Conservation (phyloP, 306 rosid genomes). For the Albizia julibrissin region DNA sequence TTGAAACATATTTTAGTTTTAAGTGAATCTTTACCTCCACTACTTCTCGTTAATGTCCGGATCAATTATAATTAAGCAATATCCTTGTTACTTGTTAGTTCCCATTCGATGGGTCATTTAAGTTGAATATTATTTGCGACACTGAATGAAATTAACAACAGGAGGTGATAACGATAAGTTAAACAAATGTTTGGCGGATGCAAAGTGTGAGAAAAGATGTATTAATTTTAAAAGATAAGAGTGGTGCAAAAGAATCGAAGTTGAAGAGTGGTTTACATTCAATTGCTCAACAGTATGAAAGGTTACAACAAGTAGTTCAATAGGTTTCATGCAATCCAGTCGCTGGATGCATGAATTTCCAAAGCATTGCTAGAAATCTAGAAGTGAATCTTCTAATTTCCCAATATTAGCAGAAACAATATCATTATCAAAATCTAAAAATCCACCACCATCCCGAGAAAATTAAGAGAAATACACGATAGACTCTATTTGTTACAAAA, state of each 20-base stretch:
- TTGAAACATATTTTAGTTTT: too few relatives aligned
- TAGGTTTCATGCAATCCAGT: not conserved
- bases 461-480: slow-evolving; percentile 5
- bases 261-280: not conserved
- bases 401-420: not conserved
- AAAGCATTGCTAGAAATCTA: not conserved
- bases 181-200: not conserved
- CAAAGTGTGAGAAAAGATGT: too few relatives aligned
- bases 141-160: too few relatives aligned
- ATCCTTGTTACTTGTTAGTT: too few relatives aligned
- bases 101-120: not conserved
- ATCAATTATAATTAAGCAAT: too few relatives aligned
- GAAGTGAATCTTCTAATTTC: not conserved
- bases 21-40: not conserved
- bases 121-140: too few relatives aligned
- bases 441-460: slow-evolving; percentile 17
- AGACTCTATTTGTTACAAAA: slow-evolving; percentile 10
- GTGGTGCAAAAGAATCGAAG: too few relatives aligned
- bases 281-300: not conserved
- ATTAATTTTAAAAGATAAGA: too few relatives aligned
- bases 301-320: not conserved
- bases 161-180: not conserved
- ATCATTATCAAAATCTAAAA: slow-evolving; percentile 5
- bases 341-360: not conserved
- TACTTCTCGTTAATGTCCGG: too few relatives aligned